phyloP scores from a whole-genome alignment of 139 green algal species.

The Chlorella sorokiniana region DNA sequence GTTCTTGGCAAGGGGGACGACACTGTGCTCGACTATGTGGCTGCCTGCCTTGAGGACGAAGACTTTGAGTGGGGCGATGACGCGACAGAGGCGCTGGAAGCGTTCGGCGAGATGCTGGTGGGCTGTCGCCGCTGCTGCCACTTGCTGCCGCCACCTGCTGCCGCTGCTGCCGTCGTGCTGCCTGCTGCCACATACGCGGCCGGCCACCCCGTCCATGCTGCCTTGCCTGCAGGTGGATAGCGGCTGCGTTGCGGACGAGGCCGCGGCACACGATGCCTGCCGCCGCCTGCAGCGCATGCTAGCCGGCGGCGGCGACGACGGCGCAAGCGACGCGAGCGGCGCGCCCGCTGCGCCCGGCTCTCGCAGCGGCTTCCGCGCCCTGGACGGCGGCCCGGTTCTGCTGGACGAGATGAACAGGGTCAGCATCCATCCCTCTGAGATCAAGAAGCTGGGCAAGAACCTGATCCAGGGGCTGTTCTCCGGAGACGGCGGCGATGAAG shows the following conservation, averaged over 20 bases:
- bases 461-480: slow-evolving; percentile 55
- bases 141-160: neutral
- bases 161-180: neutral
- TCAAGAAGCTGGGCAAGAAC: slow-evolving; percentile 36
- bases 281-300: slow-evolving; percentile 32
- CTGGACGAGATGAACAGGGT: slow-evolving; percentile 43
- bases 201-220: neutral
- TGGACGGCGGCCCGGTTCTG: slow-evolving; percentile 51
- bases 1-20: slow-evolving; percentile 19
- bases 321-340: neutral
- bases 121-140: neutral
- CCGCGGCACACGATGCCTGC: slow-evolving; percentile 32
- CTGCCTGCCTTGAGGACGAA: neutral
- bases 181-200: neutral
- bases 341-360: neutral
- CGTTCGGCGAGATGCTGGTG: slow-evolving; percentile 27
- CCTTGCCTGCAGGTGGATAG: slow-evolving; percentile 27
- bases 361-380: slow-evolving; percentile 1
- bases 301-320: neutral
- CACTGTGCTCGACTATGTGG: slow-evolving; percentile 16
- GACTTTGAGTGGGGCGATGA: slow-evolving; percentile 35
- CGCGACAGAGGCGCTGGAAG: slow-evolving; percentile 10
- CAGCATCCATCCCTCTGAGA: slow-evolving; percentile 44
- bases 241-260: slow-evolving; percentile 40
- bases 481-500: slow-evolving; percentile 27